Evolutionary conservation across 2,329 filamentous ascomycete genomes (phyloP).

Genomic region (Pezicula neosporulosa): DNA sequence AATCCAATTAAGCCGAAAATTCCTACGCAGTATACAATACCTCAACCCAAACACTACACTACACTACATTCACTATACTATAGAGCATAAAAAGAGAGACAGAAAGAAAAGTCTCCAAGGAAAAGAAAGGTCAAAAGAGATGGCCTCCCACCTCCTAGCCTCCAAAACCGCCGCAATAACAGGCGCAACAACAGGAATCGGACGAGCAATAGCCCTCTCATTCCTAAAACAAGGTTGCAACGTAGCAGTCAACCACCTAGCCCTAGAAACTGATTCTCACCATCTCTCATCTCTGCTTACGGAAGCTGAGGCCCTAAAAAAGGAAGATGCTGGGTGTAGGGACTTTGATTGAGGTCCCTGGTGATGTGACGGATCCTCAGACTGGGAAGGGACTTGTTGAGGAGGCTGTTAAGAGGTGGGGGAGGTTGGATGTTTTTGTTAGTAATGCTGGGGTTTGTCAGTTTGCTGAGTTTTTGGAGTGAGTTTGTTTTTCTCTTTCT

Average conservation of each 20-base stretch:
- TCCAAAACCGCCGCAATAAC: conserved; percentile 84
- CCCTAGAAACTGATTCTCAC: conserved; percentile 45
- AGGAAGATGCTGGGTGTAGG: conserved; percentile 38
- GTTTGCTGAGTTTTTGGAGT: conserved; percentile 83
- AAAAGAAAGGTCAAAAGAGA: too few relatives aligned
- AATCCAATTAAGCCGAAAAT: neutral
- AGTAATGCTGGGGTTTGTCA: conserved; percentile 87
- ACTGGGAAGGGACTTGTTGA: conserved; percentile 68
- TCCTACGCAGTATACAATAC: neutral
- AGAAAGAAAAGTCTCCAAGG: neutral
- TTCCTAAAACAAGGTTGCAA: conserved; percentile 73
- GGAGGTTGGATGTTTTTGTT: conserved; percentile 72
- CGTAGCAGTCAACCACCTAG: conserved; percentile 78
- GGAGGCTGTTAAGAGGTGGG: conserved; percentile 58
- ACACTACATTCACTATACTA: too few relatives aligned
- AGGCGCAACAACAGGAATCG: conserved; percentile 80
- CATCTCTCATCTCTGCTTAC: conserved; percentile 51
- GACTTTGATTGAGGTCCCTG: conserved; percentile 63
- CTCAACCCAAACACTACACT: neutral
- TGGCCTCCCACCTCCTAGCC: conserved; percentile 48
- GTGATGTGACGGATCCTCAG: conserved; percentile 73
- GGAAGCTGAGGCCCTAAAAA: conserved; percentile 46
- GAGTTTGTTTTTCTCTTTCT: conserved; percentile 20
- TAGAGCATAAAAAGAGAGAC: too few relatives aligned
- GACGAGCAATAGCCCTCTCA: conserved; percentile 74